Evolutionary conservation across 352 stramenopile species (phyloP), one percentile per base, ranked within the genome.

Genomic region (Globisporangium nodosum): DNA sequence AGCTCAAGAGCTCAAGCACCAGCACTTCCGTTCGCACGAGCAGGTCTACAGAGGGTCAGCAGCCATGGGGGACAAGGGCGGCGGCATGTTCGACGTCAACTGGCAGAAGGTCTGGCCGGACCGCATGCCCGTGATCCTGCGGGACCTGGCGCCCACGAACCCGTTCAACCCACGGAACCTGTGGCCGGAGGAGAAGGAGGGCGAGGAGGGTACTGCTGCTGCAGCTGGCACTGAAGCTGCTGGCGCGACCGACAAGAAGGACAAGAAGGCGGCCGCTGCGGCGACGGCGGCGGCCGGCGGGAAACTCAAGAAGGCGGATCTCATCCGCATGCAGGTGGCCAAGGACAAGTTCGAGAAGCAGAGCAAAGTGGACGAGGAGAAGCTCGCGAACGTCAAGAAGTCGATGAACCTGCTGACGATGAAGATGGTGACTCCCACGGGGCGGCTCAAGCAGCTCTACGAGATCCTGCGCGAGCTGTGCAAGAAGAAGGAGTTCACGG

Each of bases 31-130:
- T 27, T 27, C 24, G 24, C 42, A 48, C 20, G 6, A 48, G 12
- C 42, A 12, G 18, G 12, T 24, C 42, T 20, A 48, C 7, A 20
- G 9, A 30, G 30, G 43, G 43, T 31, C 12, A 50, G 37, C 27
- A 59, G 20, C 16, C n/a, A 64, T 24, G 37, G 12, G 18, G n/a
- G 18, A 71, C 15, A 13, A 89, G 82, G 77, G 69, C 57, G 63
- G 80, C 53, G 78, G 83, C 30, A 83, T 94, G 75, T 79, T 81
- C 68, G 85, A 92, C 61, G 85, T 94, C 35, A 92, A 92, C 71
- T 94, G 85, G 85, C 83, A 94, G 68, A 94, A 94, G 69, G 70
- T 94, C 48, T 94, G 84, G 78, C 85, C 85, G 12, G 81, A 94
- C 69, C 81, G 85, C 60, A 94, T 94, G 76, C 85, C 85, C 42